Evolutionary conservation across 2,329 filamentous ascomycete species (phyloP).

Genomic region (Arthrobotrys musiformis): DNA sequence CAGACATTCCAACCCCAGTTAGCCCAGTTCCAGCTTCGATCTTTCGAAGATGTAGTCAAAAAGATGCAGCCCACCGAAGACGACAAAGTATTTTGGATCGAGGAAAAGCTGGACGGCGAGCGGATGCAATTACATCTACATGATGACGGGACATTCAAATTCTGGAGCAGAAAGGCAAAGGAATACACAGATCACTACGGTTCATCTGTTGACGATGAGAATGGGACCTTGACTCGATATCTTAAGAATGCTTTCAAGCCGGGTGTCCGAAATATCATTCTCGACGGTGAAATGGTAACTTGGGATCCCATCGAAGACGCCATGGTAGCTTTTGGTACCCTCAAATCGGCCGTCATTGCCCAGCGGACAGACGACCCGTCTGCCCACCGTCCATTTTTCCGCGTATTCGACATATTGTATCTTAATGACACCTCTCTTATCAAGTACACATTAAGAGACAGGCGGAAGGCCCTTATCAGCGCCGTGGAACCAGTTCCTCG

Average conservation of each 20-base stretch:
- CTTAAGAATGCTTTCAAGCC: slow-evolving; percentile 79
- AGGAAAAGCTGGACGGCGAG: slow-evolving; percentile 97
- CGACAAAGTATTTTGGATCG: slow-evolving; percentile 88
- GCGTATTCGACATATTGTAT: slow-evolving; percentile 90
- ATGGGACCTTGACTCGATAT: slow-evolving; percentile 81
- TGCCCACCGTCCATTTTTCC: slow-evolving; percentile 77
- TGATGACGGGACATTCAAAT: slow-evolving; percentile 81
- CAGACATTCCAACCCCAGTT: slow-evolving; percentile 96
- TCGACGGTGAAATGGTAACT: slow-evolving; percentile 98
- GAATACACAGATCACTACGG: slow-evolving; percentile 97
- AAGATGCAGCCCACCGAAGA: slow-evolving; percentile 73
- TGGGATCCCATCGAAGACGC: slow-evolving; percentile 90
- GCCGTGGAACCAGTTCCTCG: slow-evolving; percentile 77
- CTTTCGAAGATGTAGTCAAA: slow-evolving; percentile 81
- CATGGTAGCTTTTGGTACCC: slow-evolving; percentile 87
- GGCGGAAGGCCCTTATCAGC: slow-evolving; percentile 77
- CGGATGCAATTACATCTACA: slow-evolving; percentile 94
- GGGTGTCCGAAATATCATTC: slow-evolving; percentile 83
- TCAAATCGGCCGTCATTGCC: slow-evolving; percentile 90
- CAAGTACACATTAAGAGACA: slow-evolving; percentile 82
- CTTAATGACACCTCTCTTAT: slow-evolving; percentile 84
- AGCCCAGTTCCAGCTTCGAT: slow-evolving; percentile 87
- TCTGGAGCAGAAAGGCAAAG: slow-evolving; percentile 96
- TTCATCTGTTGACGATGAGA: slow-evolving; percentile 76
- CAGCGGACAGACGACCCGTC: slow-evolving; percentile 72